Conservation (phyloP, 1,284 basidiomycete species). For the Leccinum pallidistipes region DNA sequence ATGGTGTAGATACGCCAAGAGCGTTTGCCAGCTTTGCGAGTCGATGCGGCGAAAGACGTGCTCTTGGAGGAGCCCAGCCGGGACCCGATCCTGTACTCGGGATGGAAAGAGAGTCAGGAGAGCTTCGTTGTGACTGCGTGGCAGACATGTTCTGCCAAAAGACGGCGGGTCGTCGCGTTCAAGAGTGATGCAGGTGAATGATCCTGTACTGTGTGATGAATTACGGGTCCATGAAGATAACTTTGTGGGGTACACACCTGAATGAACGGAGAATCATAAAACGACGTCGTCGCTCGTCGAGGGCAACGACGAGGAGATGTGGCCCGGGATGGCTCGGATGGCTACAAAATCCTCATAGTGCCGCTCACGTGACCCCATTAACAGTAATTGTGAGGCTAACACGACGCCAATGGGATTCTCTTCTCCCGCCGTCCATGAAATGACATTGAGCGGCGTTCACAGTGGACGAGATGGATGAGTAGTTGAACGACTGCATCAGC, state of each 20-base stretch:
- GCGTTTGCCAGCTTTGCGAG: slow-evolving; percentile 82
- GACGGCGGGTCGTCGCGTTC: slow-evolving; percentile 2
- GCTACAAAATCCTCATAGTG: slow-evolving; percentile 10
- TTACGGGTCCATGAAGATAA: not conserved
- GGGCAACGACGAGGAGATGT: slow-evolving; percentile 7
- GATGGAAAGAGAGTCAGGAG: slow-evolving; percentile 9
- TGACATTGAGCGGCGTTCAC: not conserved
- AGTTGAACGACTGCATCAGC: not conserved
- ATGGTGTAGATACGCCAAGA: slow-evolving; percentile 71
- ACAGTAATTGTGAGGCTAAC: not conserved
- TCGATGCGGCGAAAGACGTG: slow-evolving; percentile 69
- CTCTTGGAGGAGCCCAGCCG: slow-evolving; percentile 59
- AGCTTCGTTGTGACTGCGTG: slow-evolving; percentile 18
- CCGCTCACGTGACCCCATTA: slow-evolving; percentile 22
- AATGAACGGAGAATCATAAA: slow-evolving; percentile 8
- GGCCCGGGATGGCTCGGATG: slow-evolving; percentile 1
- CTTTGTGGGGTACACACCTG: slow-evolving; percentile 15
- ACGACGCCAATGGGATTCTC: not conserved
- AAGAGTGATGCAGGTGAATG: slow-evolving; percentile 2
- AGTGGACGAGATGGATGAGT: not conserved
- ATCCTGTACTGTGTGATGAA: slow-evolving; percentile 8
- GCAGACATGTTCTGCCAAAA: slow-evolving; percentile 1
- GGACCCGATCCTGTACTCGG: slow-evolving; percentile 26
- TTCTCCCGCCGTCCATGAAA: not conserved
- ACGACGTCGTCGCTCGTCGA: slow-evolving; percentile 4